Percentiles rank a stretch among this genome's conserved stretches.
phyloP scores from a whole-genome alignment of 352 stramenopile species.

The Phytophthora chlamydospora region DNA sequence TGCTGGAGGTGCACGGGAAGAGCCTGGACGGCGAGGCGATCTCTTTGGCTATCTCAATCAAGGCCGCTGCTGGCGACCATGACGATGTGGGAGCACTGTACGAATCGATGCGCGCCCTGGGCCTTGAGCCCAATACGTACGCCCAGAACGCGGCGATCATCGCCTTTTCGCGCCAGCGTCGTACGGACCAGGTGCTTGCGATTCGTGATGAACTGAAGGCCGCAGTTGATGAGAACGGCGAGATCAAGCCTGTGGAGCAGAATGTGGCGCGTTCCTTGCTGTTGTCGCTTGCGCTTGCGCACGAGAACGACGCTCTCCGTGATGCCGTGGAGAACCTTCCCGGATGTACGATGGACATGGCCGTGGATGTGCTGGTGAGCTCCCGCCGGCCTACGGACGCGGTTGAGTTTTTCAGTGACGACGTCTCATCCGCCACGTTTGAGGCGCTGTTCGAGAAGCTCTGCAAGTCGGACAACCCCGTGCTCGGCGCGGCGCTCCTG shows the following conservation, averaged over 20 bases:
- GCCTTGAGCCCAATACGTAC: conserved; percentile 73
- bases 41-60: conserved; percentile 83
- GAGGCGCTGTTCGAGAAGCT: conserved; percentile 45
- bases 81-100: conserved; percentile 80
- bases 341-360: conserved; percentile 44
- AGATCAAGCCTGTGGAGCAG: conserved; percentile 25
- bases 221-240: conserved; percentile 9
- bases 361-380: conserved; percentile 44
- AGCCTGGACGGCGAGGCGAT: conserved; percentile 68
- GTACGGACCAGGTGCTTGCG: conserved; percentile 59
- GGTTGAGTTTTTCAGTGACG: conserved; percentile 58
- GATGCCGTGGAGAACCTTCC: conserved; percentile 52
- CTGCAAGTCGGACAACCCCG: conserved; percentile 40
- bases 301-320: conserved; percentile 50
- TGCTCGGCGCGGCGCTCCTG: conserved; percentile 52
- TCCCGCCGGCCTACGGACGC: conserved; percentile 45
- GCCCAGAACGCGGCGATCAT: conserved; percentile 77
- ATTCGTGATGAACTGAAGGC: conserved; percentile 56
- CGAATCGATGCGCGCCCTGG: conserved; percentile 70
- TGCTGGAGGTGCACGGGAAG: conserved; percentile 63
- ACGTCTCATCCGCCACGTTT: conserved; percentile 40
- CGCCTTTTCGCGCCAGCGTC: conserved; percentile 67
- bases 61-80: conserved; percentile 69
- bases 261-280: conserved; percentile 72
- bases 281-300: conserved; percentile 64